Conservation (phyloP, 2,329 filamentous ascomycete genomes). For the Trichoderma asperellum region DNA sequence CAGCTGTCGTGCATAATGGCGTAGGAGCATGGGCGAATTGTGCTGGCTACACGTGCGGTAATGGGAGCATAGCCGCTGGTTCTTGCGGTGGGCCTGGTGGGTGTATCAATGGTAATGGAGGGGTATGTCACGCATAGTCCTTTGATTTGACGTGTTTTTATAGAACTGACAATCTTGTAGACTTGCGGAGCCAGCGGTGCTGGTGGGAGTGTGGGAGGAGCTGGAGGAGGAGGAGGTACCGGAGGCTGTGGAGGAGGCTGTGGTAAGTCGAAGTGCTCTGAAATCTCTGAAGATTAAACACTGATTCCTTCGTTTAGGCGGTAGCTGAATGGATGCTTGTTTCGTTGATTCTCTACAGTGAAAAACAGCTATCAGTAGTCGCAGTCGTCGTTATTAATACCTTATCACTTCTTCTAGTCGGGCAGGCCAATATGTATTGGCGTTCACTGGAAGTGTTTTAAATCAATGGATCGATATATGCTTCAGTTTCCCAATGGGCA, state of each 20-base stretch:
- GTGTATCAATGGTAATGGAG: conserved; percentile 29
- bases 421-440: no score
- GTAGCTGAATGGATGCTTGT: not conserved
- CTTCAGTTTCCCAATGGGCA: no score
- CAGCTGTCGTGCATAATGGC: conserved; percentile 40
- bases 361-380: not conserved
- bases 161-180: not conserved
- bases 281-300: not conserved
- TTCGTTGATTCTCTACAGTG: no score
- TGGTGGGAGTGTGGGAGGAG: conserved; percentile 38
- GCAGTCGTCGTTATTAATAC: not conserved
- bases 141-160: not conserved
- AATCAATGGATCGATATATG: no score
- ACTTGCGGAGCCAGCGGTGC: conserved; percentile 15
- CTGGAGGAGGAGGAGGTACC: conserved; percentile 47
- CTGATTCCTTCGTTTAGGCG: not conserved
- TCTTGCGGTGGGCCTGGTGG: conserved; percentile 37
- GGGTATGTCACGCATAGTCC: not conserved
- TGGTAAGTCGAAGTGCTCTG: not conserved
- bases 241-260: conserved; percentile 36
- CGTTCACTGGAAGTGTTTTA: no score
- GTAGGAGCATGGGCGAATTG: conserved; percentile 47
- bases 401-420: no score
- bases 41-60: conserved; percentile 53
- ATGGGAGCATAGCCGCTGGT: conserved; percentile 48